phyloP scores from a whole-genome alignment of 1,139 yeast genomes.

The Waltiozyma sp. region DNA sequence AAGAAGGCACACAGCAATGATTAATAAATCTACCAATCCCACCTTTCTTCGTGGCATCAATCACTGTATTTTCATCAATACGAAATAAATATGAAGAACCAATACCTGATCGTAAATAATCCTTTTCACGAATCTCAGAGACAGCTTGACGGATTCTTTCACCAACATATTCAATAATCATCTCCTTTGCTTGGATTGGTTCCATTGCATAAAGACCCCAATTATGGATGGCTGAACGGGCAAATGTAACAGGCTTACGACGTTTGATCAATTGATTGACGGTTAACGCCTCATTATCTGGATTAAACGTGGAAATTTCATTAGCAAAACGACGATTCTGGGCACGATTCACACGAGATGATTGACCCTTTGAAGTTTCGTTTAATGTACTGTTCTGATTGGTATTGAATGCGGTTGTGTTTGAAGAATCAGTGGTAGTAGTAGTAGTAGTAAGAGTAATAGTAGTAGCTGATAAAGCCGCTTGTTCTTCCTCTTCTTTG shows the following conservation, averaged over 20 bases:
- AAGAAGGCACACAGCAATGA: slow-evolving; percentile 95
- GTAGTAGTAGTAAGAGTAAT: not conserved
- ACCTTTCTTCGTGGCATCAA: slow-evolving; percentile 96
- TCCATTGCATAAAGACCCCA: slow-evolving; percentile 97
- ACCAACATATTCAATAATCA: slow-evolving; percentile 98
- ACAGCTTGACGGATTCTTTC: slow-evolving; percentile 90
- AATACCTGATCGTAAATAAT: slow-evolving; percentile 81
- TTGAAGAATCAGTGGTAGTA: not conserved
- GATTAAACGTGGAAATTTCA: slow-evolving; percentile 74
- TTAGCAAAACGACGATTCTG: slow-evolving; percentile 86
- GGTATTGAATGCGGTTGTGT: not conserved
- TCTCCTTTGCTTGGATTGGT: slow-evolving; percentile 87
- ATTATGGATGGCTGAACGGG: slow-evolving; percentile 91
- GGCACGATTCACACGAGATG: slow-evolving; percentile 78
- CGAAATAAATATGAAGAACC: slow-evolving; percentile 91
- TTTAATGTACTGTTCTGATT: slow-evolving; percentile 7
- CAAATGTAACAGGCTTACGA: slow-evolving; percentile 89
- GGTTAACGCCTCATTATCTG: slow-evolving; percentile 72
- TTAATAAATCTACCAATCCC: slow-evolving; percentile 94
- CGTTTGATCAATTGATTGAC: slow-evolving; percentile 74
- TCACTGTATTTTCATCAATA: slow-evolving; percentile 87
- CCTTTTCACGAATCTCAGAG: slow-evolving; percentile 84
- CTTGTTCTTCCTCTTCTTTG: slow-evolving; percentile 32
- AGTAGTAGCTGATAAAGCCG: not conserved
- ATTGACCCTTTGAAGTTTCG: slow-evolving; percentile 22